phyloP scores from a whole-genome alignment of 371 early-diverging fungal species.

The Haplosporangium sp. region DNA sequence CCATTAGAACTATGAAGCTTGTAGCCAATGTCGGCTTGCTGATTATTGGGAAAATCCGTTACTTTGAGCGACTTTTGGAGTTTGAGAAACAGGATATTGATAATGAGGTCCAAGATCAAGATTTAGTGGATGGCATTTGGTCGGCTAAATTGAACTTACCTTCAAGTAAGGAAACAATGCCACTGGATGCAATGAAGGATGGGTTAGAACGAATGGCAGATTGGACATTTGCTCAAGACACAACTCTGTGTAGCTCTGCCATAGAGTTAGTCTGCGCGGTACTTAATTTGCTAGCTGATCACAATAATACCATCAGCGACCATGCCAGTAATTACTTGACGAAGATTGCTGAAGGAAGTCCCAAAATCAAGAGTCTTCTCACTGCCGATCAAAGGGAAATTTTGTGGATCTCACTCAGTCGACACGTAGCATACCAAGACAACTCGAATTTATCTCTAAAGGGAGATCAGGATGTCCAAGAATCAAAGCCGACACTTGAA shows the following conservation, averaged over 20 bases:
- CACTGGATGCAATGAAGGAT: slow-evolving; percentile 34
- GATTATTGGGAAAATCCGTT: slow-evolving; percentile 48
- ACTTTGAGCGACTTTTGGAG: slow-evolving; percentile 46
- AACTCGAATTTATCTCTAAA: not conserved
- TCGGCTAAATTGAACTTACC: not conserved
- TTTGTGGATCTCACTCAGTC: slow-evolving; percentile 39
- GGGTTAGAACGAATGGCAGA: slow-evolving; percentile 29
- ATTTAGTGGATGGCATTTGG: slow-evolving; percentile 11
- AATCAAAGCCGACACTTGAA: not conserved
- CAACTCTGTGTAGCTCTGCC: slow-evolving; percentile 30
- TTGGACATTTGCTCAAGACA: slow-evolving; percentile 51
- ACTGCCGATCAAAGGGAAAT: slow-evolving; percentile 35
- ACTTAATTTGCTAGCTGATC: slow-evolving; percentile 42
- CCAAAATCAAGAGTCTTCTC: slow-evolving; percentile 28
- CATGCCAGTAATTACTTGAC: slow-evolving; percentile 11
- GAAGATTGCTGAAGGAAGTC: slow-evolving; percentile 27
- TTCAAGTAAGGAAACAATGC: slow-evolving; percentile 41
- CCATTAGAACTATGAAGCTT: slow-evolving; percentile 46
- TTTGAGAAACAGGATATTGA: slow-evolving; percentile 46
- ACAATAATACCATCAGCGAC: slow-evolving; percentile 21
- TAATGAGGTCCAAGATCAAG: slow-evolving; percentile 25
- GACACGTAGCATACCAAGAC: slow-evolving; percentile 26
- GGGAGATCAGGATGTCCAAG: not conserved
- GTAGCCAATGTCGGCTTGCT: slow-evolving; percentile 39
- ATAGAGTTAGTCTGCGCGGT: slow-evolving; percentile 42